Evolutionary conservation across 1,284 basidiomycete genomes (phyloP), one percentile per base, ranked within the genome.

Genomic region (Microbotryum silenes-acaulis): DNA sequence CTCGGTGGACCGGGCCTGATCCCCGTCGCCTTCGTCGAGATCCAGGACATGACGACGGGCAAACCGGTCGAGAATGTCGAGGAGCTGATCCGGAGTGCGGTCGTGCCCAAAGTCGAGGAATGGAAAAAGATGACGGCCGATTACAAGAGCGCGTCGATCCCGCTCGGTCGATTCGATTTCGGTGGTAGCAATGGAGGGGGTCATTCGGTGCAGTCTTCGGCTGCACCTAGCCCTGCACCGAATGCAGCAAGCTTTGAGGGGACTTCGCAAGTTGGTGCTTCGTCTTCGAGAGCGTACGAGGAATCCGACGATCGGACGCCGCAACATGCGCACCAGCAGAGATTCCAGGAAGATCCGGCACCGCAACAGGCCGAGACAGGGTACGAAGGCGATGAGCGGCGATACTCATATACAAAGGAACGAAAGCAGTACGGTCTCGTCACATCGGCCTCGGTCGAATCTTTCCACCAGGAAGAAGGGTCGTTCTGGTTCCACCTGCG

Each of bases 401-500:
- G 65, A 9, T 69, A 67, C 58, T 67, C 65, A 25, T 69, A 67
- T 59, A 51, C 68, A 16, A 60, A 57, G n/a, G 68, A 69, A 44
- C 65, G 68, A 12, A 44, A 60, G 14, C 66, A 66, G 54, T 72
- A 66, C 52, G 93, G 94, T 48, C 83, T 93, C 56, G 82, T 97
- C 66, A 82, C 91, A 7, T 83, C 85, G 29, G 90, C 91, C n/a
- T 85, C 87, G 62, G 91, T 98, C 56, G 89, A 92, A 61, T 93
- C 91, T 14, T 97, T 96, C 80, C 96, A 98, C 77, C 88, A 84
- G 73, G 96, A 99, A 75, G 88, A 88, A 79, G 86, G 91, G 18
- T 89, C 94, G 72, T 97, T 92, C 76, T 97, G 94, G 92, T 98
- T 97, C 82, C 85, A 92, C 46, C 82, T 97, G 55, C 85, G 94